Evolutionary conservation across 2,329 filamentous ascomycete genomes (phyloP).

Genomic region (Xylaria sp.): DNA sequence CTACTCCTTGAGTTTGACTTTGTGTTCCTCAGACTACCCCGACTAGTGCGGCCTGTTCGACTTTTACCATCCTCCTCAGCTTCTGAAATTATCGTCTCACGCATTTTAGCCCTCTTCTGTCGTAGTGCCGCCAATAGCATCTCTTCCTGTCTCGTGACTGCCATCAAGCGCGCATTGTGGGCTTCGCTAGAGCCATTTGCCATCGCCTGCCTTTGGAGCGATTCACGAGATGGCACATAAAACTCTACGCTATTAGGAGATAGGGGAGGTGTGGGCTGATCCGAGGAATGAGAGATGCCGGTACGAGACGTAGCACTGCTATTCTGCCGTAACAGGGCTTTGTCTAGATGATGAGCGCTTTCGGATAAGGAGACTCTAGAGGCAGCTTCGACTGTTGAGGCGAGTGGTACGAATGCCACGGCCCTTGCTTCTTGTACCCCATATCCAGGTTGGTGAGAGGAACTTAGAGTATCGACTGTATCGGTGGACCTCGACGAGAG

Average conservation of each 20-base stretch:
- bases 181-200: slow-evolving; percentile 42
- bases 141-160: slow-evolving; percentile 68
- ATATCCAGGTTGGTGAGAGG: slow-evolving; percentile 48
- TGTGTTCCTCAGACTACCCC: slow-evolving; percentile 17
- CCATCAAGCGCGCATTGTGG: slow-evolving; percentile 62
- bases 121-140: slow-evolving; percentile 68
- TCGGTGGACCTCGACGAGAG: slow-evolving; percentile 54
- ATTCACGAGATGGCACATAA: slow-evolving; percentile 55
- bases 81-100: slow-evolving; percentile 59
- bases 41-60: slow-evolving; percentile 29
- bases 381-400: slow-evolving; percentile 46
- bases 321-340: slow-evolving; percentile 33
- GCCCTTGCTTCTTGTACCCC: slow-evolving; percentile 56
- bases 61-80: slow-evolving; percentile 53
- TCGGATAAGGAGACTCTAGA: slow-evolving; percentile 37
- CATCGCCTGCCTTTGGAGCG: slow-evolving; percentile 47
- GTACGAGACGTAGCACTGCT: slow-evolving; percentile 40
- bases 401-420: slow-evolving; percentile 53
- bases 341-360: slow-evolving; percentile 35
- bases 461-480: slow-evolving; percentile 50
- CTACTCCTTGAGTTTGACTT: slow-evolving; percentile 6
- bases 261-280: slow-evolving; percentile 62
- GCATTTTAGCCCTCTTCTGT: slow-evolving; percentile 67
- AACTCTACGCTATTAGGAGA: slow-evolving; percentile 65
- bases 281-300: slow-evolving; percentile 48